Conservation (phyloP, 2,329 filamentous ascomycete species). For the Xylariaceae sp. region DNA sequence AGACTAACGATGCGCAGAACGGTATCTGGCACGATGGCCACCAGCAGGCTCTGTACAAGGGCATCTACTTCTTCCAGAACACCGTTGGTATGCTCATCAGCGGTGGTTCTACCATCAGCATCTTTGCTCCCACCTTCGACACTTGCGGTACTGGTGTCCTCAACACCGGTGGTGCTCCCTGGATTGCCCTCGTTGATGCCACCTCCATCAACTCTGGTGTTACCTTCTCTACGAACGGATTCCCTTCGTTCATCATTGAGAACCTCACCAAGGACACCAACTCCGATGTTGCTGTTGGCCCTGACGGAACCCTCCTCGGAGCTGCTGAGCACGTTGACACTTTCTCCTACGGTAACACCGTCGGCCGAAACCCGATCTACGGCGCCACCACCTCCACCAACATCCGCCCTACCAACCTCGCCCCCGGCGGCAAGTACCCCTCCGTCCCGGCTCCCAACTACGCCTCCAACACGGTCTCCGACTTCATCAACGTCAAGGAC, state of each 20-base stretch:
- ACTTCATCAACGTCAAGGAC: conserved; percentile 41
- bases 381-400: conserved; percentile 31
- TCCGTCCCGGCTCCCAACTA: conserved; percentile 38
- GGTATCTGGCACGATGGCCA: conserved; percentile 41
- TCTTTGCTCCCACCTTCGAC: conserved; percentile 39
- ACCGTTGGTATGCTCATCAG: conserved; percentile 37
- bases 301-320: conserved; percentile 31
- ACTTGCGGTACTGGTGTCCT: conserved; percentile 35
- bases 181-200: conserved; percentile 38
- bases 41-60: conserved; percentile 41
- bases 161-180: conserved; percentile 37
- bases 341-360: conserved; percentile 40
- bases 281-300: conserved; percentile 34
- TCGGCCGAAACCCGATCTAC: conserved; percentile 37
- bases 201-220: conserved; percentile 39
- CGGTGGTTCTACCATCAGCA: conserved; percentile 37
- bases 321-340: conserved; percentile 34
- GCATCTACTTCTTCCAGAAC: conserved; percentile 41
- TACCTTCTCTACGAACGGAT: conserved; percentile 35
- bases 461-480: conserved; percentile 30
- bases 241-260: conserved; percentile 40
- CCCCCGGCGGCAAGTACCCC: conserved; percentile 36
- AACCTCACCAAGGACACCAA: conserved; percentile 39
- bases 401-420: conserved; percentile 33
- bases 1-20: conserved; percentile 29